These are phyloP conservation scores for Dryas alaskensis DNA, from an alignment of 306 rosid species.

Conservation along the genomic window DNA sequence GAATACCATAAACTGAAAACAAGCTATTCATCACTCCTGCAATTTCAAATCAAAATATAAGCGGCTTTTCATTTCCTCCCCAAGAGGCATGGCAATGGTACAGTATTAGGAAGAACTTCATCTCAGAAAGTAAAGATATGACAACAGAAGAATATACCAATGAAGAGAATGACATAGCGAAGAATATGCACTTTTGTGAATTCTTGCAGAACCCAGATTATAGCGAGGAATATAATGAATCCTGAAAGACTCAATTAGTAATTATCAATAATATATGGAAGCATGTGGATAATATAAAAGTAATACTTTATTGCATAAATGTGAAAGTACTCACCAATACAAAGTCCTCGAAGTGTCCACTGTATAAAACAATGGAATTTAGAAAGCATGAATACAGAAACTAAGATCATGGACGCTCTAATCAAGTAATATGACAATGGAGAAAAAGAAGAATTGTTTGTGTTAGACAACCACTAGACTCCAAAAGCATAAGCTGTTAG, in stretches of 20 bases:
- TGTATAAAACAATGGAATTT: slow-evolving; percentile 24
- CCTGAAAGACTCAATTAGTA: slow-evolving; percentile 49
- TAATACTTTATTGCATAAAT: slow-evolving; percentile 17
- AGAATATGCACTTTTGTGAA: slow-evolving; percentile 69
- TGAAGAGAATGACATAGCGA: slow-evolving; percentile 86
- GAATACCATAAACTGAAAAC: slow-evolving; percentile 89
- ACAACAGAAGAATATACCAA: slow-evolving; percentile 52
- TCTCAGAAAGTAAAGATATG: slow-evolving; percentile 15
- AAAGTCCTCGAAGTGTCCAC: slow-evolving; percentile 99
- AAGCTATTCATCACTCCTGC: slow-evolving; percentile 99
- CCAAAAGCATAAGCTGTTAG: no score
- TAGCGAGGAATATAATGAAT: slow-evolving; percentile 73
- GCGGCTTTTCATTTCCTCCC: slow-evolving; percentile 17
- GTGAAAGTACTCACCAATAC: slow-evolving; percentile 59
- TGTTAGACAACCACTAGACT: no score
- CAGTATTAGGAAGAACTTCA: slow-evolving; percentile 12
- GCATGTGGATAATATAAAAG: slow-evolving; percentile 6
- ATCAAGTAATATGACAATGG: neutral
- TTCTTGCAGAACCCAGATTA: slow-evolving; percentile 89
- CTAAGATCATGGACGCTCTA: neutral
- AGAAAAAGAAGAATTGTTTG: neutral
- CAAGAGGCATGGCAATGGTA: slow-evolving; percentile 15
- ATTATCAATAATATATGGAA: slow-evolving; percentile 23
- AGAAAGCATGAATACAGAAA: slow-evolving; percentile 23
- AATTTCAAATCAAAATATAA: slow-evolving; percentile 32